Base-by-base conservation (phyloP, 805 yeast species). In the Pachysolen tannophilus region DNA sequence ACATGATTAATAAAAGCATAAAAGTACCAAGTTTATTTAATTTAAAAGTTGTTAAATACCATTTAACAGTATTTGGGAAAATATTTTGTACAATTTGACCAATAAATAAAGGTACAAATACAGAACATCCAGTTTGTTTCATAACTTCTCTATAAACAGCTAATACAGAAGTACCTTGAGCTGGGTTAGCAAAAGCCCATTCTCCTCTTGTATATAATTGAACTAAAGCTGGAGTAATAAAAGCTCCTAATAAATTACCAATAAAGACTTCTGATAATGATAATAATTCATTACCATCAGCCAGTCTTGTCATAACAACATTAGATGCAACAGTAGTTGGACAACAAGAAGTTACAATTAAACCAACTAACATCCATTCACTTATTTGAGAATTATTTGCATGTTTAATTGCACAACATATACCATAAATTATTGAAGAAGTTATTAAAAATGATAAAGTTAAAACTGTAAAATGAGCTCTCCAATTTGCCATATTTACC, bases 291-390 rank as follows among this genome's bases (percentile, higher is more conserved):
- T 86, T 84, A 7, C 95, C 96, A 44, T 80, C 77, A 1, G 96
- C 95, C 39, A 72, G 72, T 35, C 77, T 69, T 5, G 96, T 87
- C 95, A 87, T 87, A 20, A 87, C 88, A 20, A 87, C 95, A 52
- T 87, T 87, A 2, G 95, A 85, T 0, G 88, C 75, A 14, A 87
- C 94, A 0, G 96, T 87, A 7, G 96, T 87, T 20, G 96, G 96
- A 54, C 94, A 83, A 9, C 90, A 72, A 20, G 84, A 83, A 2
- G 95, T 82, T 30, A 85, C 81, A 14, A 87, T 72, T 39, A 87
- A 56, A 1, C 96, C 96, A 10, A 82, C 82, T 16, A 87, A 60
- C 45, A 85, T 69, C 85, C 92, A 85, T 23, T 72, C 67, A 45
- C 78, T 79, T 25, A 86, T 82, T n/a, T 61, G 52, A 1, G 60